Evolutionary conservation across 805 yeast species (phyloP).

Genomic region (Sungouiozyma ichnusensis): DNA sequence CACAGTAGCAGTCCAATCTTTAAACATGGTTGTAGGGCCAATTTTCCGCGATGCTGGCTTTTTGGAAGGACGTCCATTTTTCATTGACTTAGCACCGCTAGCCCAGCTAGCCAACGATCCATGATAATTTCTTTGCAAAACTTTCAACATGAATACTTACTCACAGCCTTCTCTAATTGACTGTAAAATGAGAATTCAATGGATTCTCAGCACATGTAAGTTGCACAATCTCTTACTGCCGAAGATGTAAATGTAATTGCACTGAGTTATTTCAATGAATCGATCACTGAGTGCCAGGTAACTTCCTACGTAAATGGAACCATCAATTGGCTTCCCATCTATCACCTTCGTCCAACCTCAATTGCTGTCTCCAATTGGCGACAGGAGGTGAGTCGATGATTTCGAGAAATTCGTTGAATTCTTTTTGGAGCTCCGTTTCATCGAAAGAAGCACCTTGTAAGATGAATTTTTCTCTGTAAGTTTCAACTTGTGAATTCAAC

Average conservation of each 20-base stretch:
- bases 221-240: no score
- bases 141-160: constrained; percentile 11
- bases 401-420: background rate
- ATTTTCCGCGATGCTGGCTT: constrained; percentile 20
- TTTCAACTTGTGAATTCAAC: constrained; percentile 59
- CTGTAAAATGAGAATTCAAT: no score
- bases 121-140: constrained; percentile 11
- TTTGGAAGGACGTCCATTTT: constrained; percentile 25
- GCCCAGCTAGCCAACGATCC: constrained; percentile 9
- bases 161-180: no score
- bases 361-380: background rate
- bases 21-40: constrained; percentile 23
- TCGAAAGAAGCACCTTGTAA: background rate
- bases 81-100: constrained; percentile 9
- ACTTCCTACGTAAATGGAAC: background rate
- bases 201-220: no score
- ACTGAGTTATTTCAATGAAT: no score
- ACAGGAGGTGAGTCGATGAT: background rate
- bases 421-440: background rate
- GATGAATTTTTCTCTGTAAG: constrained; percentile 65
- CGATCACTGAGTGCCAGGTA: no score
- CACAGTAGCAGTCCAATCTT: constrained; percentile 27
- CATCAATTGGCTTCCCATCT: no score
- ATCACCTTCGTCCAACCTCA: no score
- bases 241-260: no score